Conservation (phyloP, 176 grass and related monocot genomes). For the Metroxylon sagu region DNA sequence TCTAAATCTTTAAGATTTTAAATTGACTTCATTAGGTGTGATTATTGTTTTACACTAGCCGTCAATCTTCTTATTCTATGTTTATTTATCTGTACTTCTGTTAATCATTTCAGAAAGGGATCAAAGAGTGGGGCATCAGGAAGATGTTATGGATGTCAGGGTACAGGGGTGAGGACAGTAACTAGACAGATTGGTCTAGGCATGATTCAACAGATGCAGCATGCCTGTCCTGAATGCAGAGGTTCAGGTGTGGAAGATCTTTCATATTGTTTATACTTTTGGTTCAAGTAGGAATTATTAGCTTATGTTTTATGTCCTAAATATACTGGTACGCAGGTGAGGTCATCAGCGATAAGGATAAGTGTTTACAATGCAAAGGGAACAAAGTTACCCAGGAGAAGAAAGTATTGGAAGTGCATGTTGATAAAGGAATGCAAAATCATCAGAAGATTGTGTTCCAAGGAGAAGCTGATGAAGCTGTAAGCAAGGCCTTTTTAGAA, state of each 20-base stretch:
- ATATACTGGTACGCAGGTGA: conserved; percentile 42
- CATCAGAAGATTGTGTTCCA: conserved; percentile 89
- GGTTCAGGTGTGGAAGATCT: conserved; percentile 40
- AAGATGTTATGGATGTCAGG: conserved; percentile 67
- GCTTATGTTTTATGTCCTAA: background rate
- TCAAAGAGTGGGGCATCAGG: conserved; percentile 76
- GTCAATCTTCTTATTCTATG: too few species aligned
- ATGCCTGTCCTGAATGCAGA: conserved; percentile 79
- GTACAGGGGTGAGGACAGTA: conserved; percentile 67
- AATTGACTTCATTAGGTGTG: too few species aligned
- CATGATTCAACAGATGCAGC: conserved; percentile 98
- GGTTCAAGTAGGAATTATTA: background rate
- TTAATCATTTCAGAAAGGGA: conserved; percentile 54
- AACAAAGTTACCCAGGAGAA: conserved; percentile 71
- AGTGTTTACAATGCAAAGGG: conserved; percentile 61
- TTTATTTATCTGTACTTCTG: conserved; percentile 1
- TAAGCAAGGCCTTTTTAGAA: conserved; percentile 10
- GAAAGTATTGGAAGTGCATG: conserved; percentile 87
- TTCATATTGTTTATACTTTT: background rate
- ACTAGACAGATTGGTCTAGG: conserved; percentile 80
- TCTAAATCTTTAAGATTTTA: too few species aligned
- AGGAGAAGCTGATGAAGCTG: conserved; percentile 97
- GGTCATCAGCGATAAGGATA: conserved; percentile 87
- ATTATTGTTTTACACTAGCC: too few species aligned
- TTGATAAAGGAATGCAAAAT: conserved; percentile 97